Base-by-base conservation (phyloP, 2,329 filamentous ascomycete genomes). In the Colletotrichum tamarilloi region DNA sequence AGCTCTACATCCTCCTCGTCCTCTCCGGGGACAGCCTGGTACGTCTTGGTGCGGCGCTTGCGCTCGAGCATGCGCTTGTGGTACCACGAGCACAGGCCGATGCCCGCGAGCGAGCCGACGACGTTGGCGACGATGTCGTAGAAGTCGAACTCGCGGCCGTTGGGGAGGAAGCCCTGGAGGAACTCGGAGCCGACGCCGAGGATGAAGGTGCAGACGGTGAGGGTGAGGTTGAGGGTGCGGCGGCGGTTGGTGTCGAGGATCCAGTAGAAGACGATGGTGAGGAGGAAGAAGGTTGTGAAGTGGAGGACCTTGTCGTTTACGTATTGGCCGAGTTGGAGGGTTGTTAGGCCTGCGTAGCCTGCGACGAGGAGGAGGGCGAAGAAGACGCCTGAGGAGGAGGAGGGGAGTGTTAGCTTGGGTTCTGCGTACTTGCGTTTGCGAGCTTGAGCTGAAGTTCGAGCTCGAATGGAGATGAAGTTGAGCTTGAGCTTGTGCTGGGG, bases 51-150 rank as follows among this genome's bases (percentile, higher is more conserved):
- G 79, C 91, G 87, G 73, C 95, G 89, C 81, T 93, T 94, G 75
- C 97, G 89, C 82, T 98, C 96, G 52, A 98, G 86, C 95, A 98
- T 98, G 72, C 97, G 92, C 80, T 94, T 93, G 84, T 99, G 97
- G 81, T 99, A 99, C 93, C 94, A 96, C 70, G 91, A 92, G 81
- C 94, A 97, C 24, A 97, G 81, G 0, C 88, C 92, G 24, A 98
- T 81, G 0, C 90, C 95, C 0, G 87, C 85, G 16, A 93, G 83
- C 75, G 93, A 96, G 55, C 97, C 97, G 53, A 94, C 85, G 0
- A 98, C 83, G 81, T 99, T 99, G 79, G 95, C 95, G 66, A 95
- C 86, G 74, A 99, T 94, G 81, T 98, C 95, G 79, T 92, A 94
- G 62, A 93, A 85, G 79, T 99, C 97, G 76, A 92, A 92, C 19